Evolutionary conservation across 192 early-diverging fungal species (phyloP), one percentile per base, ranked within the genome.

Genomic region (Allomyces macrogynus): DNA sequence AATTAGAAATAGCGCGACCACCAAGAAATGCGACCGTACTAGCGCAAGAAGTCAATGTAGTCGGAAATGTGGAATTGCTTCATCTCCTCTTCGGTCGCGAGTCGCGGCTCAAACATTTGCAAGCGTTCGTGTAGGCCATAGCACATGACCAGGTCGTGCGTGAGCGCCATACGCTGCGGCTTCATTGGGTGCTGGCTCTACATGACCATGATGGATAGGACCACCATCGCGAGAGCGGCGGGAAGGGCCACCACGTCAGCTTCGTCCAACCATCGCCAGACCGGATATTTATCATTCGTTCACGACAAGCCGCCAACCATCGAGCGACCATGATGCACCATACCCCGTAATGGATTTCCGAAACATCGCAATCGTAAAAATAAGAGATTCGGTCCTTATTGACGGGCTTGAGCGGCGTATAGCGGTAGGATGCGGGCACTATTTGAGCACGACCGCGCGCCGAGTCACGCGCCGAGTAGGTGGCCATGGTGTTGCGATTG

Each of bases 51-150:
- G 18, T 95, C 90, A 40, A 99, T 88, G 70, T 99, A 99, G 66
- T 95, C 92, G n/a, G 89, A 83, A n/a, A 90, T 81, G 72, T 99
- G 96, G 72, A 99, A 99, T 68, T 89, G 86, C 61, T 87, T 84
- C 57, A 99, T 86, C 70, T 97, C 94, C 54, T 86, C 75, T 23
- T 91, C 82, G 4, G 93, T 97, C 0, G 92, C 93, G 24, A 80
- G 78, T 42, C 81, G 81, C 12, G 94, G 93, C 64, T 92, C 81
- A 75, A 81, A 87, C 14, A 92, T 76, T 60, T 92, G 87, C 82
- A 99, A 78, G 67, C 93, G 84, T 62, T 91, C 82, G 76, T 94
- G 86, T 32, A 99, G 74, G 14, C 87, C 91, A 73, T 96, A 99
- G 64, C 87, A 89, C 61, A 94, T 74, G 24, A 99, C 87, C 62